phyloP scores from a whole-genome alignment of 768 basidiomycete genomes.

The Lactifluus rugatus region DNA sequence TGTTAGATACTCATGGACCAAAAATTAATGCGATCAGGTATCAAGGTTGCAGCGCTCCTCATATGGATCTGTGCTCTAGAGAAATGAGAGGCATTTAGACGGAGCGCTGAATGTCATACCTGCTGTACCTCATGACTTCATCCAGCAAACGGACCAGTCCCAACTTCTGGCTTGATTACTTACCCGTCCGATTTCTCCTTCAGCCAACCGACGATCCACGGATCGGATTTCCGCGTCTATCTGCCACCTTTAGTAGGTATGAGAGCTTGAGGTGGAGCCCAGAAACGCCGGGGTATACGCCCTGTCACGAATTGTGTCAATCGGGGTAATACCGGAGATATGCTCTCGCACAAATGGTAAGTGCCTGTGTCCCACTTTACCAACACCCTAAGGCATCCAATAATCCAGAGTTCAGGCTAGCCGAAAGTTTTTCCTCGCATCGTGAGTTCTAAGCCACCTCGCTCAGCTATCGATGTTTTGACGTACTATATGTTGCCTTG shows the following conservation, averaged over 20 bases:
- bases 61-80: not conserved
- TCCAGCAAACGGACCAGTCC: not conserved
- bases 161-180: not conserved
- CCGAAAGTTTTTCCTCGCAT: not conserved
- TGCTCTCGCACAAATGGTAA: not conserved
- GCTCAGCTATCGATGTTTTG: not conserved
- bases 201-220: not conserved
- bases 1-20: not conserved
- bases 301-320: not conserved
- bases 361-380: not conserved
- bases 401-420: not conserved
- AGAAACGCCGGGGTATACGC: not conserved
- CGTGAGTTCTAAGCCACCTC: not conserved
- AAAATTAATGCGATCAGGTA: not conserved
- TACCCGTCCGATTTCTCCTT: not conserved
- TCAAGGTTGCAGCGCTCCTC: not conserved
- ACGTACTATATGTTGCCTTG: not conserved
- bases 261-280: not conserved
- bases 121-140: not conserved
- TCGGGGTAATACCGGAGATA: not conserved
- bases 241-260: not conserved
- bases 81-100: not conserved
- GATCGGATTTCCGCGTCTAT: not conserved
- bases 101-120: not conserved
- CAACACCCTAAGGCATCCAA: not conserved